phyloP scores from a whole-genome alignment of 805 yeast genomes.

The Candida tallmaniae region DNA sequence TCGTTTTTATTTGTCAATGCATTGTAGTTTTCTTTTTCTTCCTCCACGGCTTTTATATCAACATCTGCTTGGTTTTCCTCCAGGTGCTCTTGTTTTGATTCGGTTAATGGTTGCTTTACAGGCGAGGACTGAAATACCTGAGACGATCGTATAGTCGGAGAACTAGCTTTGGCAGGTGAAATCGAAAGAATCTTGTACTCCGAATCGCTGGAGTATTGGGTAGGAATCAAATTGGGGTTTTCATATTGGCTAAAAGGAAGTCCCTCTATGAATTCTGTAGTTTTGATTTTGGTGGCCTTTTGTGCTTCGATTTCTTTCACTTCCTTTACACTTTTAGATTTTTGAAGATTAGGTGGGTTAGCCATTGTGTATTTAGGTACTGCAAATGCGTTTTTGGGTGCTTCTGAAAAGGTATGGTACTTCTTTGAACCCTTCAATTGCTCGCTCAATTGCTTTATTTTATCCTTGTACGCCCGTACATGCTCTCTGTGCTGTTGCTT shows the following conservation, averaged over 20 bases:
- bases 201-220: conserved; percentile 12
- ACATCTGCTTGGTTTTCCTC: not conserved
- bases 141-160: not conserved
- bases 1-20: conserved; percentile 1
- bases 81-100: not conserved
- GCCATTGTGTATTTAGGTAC: too few species aligned
- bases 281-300: not conserved
- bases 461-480: conserved; percentile 9
- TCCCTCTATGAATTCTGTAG: conserved; percentile 1
- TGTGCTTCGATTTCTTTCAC: not conserved
- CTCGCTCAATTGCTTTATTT: conserved; percentile 2
- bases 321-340: not conserved
- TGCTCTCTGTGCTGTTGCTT: conserved; percentile 11
- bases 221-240: conserved; percentile 7
- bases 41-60: not conserved
- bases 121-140: conserved; percentile 1
- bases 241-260: conserved; percentile 2
- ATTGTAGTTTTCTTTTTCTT: not conserved
- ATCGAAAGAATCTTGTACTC: conserved; percentile 1
- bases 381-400: too few species aligned
- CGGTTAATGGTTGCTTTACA: not conserved
- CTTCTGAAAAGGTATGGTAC: too few species aligned
- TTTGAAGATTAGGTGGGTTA: too few species aligned
- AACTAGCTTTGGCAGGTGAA: not conserved
- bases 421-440: not conserved